phyloP scores from a whole-genome alignment of 352 stramenopile genomes.

The Phytopythium ostracodes region DNA sequence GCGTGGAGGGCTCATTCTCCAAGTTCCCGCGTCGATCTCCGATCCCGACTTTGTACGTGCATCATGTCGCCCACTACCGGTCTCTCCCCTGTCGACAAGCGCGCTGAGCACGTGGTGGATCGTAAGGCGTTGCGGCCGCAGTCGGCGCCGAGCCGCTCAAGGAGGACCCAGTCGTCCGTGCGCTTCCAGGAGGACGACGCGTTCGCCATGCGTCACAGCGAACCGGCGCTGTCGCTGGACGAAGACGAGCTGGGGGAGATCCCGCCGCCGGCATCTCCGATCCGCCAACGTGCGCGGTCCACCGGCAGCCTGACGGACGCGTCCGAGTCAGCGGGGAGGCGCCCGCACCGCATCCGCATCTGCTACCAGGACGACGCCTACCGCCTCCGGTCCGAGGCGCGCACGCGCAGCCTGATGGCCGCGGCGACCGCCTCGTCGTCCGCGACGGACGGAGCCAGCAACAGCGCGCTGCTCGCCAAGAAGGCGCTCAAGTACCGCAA shows the following conservation, averaged over 20 bases:
- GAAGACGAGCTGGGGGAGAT: not conserved
- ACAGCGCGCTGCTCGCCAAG: slow-evolving; percentile 32
- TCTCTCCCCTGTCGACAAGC: not conserved
- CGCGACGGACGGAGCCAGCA: slow-evolving; percentile 16
- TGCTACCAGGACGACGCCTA: slow-evolving; percentile 40
- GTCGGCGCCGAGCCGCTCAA: not conserved
- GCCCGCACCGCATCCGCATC: slow-evolving; percentile 28
- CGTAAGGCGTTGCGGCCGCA: not conserved
- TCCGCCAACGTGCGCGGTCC: slow-evolving; percentile 3
- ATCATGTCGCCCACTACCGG: not conserved
- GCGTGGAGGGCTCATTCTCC: not conserved
- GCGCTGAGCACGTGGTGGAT: not conserved
- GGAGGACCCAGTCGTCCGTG: not conserved
- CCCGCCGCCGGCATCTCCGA: not conserved
- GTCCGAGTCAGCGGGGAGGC: not conserved
- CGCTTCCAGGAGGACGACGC: not conserved
- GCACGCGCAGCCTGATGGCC: slow-evolving; percentile 30
- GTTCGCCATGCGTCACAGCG: not conserved
- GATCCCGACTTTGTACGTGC: not conserved
- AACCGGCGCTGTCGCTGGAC: slow-evolving; percentile 3
- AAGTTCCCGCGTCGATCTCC: not conserved
- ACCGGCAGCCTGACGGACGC: slow-evolving; percentile 1
- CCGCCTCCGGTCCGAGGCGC: slow-evolving; percentile 24
- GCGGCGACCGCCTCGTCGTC: slow-evolving; percentile 14
- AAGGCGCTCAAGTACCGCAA: slow-evolving; percentile 62